Conservation (phyloP, 805 yeast species). For the baker's yeast (Saccharomyces cerevisiae) region DNA sequence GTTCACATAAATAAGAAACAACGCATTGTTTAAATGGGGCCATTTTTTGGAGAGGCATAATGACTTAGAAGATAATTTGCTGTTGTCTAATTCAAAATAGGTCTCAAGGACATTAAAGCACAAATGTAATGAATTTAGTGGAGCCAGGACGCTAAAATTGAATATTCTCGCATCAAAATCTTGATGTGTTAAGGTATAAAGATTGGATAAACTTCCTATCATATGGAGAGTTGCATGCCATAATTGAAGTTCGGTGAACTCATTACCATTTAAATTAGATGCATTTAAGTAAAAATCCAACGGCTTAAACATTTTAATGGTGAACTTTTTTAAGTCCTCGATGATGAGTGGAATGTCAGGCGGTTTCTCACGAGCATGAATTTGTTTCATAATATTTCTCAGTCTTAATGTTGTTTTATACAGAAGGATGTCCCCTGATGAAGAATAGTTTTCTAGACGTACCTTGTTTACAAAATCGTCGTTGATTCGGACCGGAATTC, state of each 20-base stretch:
- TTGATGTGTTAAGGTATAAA: neutral
- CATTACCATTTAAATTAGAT: neutral
- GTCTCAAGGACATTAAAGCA: constrained; percentile 1
- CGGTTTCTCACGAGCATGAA: neutral
- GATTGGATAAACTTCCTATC: neutral
- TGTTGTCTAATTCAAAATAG: neutral
- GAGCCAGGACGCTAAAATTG: neutral
- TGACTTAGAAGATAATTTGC: neutral
- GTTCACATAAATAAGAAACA: neutral
- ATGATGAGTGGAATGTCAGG: neutral
- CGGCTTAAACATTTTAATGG: neutral
- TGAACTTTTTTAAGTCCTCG: neutral
- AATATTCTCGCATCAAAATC: neutral
- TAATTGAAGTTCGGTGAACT: neutral
- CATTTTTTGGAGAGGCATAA: neutral
- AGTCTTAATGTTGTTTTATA: constrained; percentile 1
- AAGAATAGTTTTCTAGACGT: neutral
- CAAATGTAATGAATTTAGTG: neutral
- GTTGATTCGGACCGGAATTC: constrained; percentile 6
- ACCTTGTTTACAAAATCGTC: constrained; percentile 2
- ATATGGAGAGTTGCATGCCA: neutral
- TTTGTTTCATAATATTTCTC: neutral
- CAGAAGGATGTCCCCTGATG: neutral
- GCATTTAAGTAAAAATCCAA: neutral
- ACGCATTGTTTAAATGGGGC: neutral